Evolutionary conservation across 371 early-diverging fungal species (phyloP).

Genomic region (Fennellomyces sp.): DNA sequence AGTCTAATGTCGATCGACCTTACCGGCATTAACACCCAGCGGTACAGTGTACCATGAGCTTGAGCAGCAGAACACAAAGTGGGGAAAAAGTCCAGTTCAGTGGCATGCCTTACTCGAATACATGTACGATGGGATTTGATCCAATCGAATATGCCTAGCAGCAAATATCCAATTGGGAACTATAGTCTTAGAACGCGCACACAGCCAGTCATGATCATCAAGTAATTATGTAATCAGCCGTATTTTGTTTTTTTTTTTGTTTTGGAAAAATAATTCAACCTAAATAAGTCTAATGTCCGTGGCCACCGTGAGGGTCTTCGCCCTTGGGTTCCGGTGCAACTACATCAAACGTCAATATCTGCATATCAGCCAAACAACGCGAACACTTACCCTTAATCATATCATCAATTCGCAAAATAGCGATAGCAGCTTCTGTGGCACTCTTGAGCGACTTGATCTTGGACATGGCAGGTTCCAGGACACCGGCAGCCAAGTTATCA

Average conservation of each 20-base stretch:
- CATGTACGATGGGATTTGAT: too few relatives aligned
- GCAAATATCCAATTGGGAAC: too few relatives aligned
- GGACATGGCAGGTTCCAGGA: slow-evolving; percentile 99
- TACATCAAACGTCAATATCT: slow-evolving; percentile 6
- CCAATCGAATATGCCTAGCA: too few relatives aligned
- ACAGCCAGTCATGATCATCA: too few relatives aligned
- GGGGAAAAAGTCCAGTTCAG: too few relatives aligned
- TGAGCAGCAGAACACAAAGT: too few relatives aligned
- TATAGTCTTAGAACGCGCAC: too few relatives aligned
- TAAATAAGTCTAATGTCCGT: slow-evolving; percentile 42
- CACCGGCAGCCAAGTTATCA: slow-evolving; percentile 96
- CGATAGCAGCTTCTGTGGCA: slow-evolving; percentile 99
- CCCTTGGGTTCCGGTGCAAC: slow-evolving; percentile 52
- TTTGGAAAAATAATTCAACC: background rate
- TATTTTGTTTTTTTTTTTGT: background rate
- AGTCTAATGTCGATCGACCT: too few relatives aligned
- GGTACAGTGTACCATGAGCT: too few relatives aligned
- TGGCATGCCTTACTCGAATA: too few relatives aligned
- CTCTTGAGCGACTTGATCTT: slow-evolving; percentile 99
- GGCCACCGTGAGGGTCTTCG: slow-evolving; percentile 49
- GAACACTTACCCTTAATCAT: slow-evolving; percentile 81
- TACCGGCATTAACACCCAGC: too few relatives aligned
- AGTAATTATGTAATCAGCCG: too few relatives aligned
- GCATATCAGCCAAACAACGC: background rate
- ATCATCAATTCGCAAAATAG: slow-evolving; percentile 98